Evolutionary conservation across 352 stramenopile genomes (phyloP).

Genomic region (Stramenopiles sp.): DNA sequence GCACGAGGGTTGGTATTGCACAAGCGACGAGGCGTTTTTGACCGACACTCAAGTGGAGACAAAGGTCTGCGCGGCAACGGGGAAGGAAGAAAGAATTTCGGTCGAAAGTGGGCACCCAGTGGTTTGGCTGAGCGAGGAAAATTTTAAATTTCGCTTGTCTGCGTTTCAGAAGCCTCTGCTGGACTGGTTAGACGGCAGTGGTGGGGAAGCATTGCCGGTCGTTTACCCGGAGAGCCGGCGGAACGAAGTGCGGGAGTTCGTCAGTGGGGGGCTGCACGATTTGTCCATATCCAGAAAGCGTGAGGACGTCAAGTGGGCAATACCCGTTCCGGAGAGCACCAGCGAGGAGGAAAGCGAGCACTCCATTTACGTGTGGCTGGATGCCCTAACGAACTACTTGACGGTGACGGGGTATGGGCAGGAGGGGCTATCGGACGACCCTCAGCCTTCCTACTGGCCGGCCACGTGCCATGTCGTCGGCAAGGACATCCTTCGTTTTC

Average conservation of each 20-base stretch:
- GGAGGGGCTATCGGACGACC: constrained; percentile 19
- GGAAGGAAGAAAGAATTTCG: constrained; percentile 34
- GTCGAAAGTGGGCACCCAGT: constrained; percentile 70
- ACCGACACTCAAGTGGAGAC: constrained; percentile 81
- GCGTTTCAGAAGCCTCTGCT: constrained; percentile 75
- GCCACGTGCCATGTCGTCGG: constrained; percentile 61
- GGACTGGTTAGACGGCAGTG: constrained; percentile 46
- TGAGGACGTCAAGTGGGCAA: constrained; percentile 84
- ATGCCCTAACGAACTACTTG: constrained; percentile 95
- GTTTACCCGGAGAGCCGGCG: constrained; percentile 43
- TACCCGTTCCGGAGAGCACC: constrained; percentile 55
- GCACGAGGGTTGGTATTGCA: constrained; percentile 96
- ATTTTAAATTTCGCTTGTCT: constrained; percentile 94
- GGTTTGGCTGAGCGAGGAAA: constrained; percentile 84
- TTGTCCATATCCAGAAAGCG: constrained; percentile 86
- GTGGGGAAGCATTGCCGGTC: constrained; percentile 31
- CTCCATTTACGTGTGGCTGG: constrained; percentile 99
- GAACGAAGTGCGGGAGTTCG: constrained; percentile 58
- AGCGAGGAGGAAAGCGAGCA: constrained; percentile 32
- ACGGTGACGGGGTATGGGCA: constrained; percentile 81
- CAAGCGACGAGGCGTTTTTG: constrained; percentile 94
- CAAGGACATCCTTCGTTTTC: constrained; percentile 98
- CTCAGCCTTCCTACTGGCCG: constrained; percentile 28
- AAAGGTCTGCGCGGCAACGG: constrained; percentile 27
- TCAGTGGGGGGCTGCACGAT: constrained; percentile 71